Base-by-base conservation (phyloP, 164 flowering plant species). In the Buxus sempervirens region DNA sequence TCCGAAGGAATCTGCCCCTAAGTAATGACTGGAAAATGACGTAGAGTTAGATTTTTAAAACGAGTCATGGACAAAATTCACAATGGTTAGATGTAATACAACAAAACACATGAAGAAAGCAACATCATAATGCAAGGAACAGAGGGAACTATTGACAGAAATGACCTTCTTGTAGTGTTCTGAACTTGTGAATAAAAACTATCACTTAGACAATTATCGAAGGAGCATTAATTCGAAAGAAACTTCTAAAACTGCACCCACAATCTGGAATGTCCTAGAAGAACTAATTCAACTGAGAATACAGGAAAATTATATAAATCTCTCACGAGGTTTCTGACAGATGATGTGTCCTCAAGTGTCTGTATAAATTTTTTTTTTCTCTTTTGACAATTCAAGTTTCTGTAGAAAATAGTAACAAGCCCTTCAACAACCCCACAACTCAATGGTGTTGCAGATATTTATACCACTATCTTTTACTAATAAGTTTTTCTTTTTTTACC, bases 1-100 rank as follows among this genome's bases (percentile, higher is more conserved):
- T 89, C 68, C 90, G 81, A 77, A 96, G 76, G 76, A 92, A 95
- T 68, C 98, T 84, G 28, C 96, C 89, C 75, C 87, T 78, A 14
- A 96, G 90, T 27, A 92, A 72, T 60, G 98, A 82, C 99, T 95
- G 85, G 70, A 77, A 76, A 75, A 71, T 14, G 36, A 26, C 22
- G 41, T 42, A 32, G 10, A 14, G 68, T 64, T 38, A 75, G 69
- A 54, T 45, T 67, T 51, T 25, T 28, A 75, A 27, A n/a, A n/a
- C 54, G 62, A 58, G 18, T n/a, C 38, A 62, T 19, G 25, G 27
- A 49, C 51, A 45, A 15, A 45, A 6, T 15, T 45, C 12, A 15
- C 12, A 45, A 45, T 45, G 51, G 51, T 15, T 4, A 15, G 51
- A 45, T 45, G 2, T 45, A 6, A 45, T 1, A 45, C 18, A 45